Conservation (phyloP, 1,284 basidiomycete species). For the Pascua guehoae region DNA sequence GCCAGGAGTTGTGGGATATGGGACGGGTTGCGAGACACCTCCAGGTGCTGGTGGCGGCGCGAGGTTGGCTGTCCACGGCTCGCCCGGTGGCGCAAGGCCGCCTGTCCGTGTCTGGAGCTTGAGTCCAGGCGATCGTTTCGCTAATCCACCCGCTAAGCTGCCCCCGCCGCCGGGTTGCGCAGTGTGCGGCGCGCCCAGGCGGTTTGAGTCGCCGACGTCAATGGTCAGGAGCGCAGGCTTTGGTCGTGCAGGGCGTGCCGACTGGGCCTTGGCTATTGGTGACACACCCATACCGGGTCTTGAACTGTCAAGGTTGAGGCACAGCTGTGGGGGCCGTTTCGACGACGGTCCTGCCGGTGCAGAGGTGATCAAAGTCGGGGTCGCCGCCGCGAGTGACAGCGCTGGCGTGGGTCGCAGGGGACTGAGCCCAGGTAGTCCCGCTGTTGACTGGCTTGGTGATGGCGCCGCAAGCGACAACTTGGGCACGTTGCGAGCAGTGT, state of each 20-base stretch:
- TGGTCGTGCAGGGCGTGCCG: conserved; percentile 8
- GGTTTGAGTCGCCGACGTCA: conserved; percentile 15
- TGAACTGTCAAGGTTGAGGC: conserved; percentile 35
- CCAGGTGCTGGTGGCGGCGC: neutral
- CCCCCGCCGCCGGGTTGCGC: conserved; percentile 1
- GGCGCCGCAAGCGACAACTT: neutral
- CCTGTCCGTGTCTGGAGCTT: neutral
- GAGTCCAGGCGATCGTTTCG: neutral
- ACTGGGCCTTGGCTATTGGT: neutral
- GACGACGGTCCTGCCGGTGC: conserved; percentile 3
- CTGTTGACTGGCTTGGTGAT: conserved; percentile 3
- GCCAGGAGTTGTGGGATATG: too few species aligned
- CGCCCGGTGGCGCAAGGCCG: neutral
- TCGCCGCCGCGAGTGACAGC: conserved; percentile 19
- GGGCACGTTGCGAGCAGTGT: neutral
- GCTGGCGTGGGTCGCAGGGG: conserved; percentile 24
- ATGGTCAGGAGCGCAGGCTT: conserved; percentile 10
- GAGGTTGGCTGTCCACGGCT: conserved; percentile 1
- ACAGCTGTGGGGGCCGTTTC: conserved; percentile 37
- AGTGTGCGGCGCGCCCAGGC: conserved; percentile 4
- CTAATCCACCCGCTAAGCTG: neutral
- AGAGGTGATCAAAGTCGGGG: neutral
- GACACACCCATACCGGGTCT: neutral
- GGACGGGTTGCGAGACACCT: neutral
- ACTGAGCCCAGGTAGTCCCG: conserved; percentile 3